Base-by-base conservation (phyloP, 108 stramenopile species). In the Conticribra guillardii region DNA sequence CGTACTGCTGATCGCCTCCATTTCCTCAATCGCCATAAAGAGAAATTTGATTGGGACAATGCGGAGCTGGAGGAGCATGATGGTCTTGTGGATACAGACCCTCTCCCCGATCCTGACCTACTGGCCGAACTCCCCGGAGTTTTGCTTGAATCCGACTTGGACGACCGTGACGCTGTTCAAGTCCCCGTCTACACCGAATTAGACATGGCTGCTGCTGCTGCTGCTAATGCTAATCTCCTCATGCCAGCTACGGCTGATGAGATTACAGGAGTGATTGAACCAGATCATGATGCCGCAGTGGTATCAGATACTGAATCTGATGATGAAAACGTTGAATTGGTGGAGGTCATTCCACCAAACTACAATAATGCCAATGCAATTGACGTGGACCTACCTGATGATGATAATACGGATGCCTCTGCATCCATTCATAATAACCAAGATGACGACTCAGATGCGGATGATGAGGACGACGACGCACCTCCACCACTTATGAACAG, bases 191-290 rank as follows among this genome's bases (percentile, higher is more conserved):
- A n/a, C n/a, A n/a, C n/a, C n/a, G n/a, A n/a, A n/a, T n/a, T n/a
- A n/a, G n/a, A n/a, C n/a, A n/a, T n/a, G n/a, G n/a, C n/a, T 8
- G 50, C 50, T 18, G 50, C 50, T 4, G 50, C 50, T 19, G 4
- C 4, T 4, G n/a, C 50, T 4, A 51, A 51, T 18, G n/a, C 50
- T 51, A 51, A 51, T 51, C 50, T 51, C 50, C 7, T 19, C 50
- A 8, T 4, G 17, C 4, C 50, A 19, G 18, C 4, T 8, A 4
- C 7, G 15, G 1, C 26, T 2, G 7, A n/a, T n/a, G n/a, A n/a
- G n/a, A n/a, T n/a, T n/a, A n/a, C n/a, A n/a, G n/a, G n/a, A n/a
- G n/a, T n/a, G 1, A 53, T 24, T 26, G 52, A 24, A 53, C 23
- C 26, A 24, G 23, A 51, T 51, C 18, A 53, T 24, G 26, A 53